Conservation (phyloP, 2,329 filamentous ascomycete species). For the Venturia aucupariae region DNA sequence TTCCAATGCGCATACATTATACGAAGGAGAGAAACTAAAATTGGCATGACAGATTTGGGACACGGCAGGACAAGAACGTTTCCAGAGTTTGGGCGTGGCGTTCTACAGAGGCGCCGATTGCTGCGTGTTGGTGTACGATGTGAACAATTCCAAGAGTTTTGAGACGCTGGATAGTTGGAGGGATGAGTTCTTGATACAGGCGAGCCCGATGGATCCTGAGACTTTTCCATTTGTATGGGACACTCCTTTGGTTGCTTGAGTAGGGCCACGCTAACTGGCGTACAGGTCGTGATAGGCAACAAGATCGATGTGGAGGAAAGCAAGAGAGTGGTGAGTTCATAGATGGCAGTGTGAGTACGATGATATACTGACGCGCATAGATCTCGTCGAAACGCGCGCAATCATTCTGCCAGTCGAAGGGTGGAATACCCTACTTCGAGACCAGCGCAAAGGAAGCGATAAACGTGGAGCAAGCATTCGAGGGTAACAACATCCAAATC, state of each 20-base stretch:
- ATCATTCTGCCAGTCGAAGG: constrained; percentile 96
- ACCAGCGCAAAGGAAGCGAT: constrained; percentile 98
- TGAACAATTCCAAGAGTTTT: constrained; percentile 99
- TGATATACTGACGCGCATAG: constrained; percentile 34
- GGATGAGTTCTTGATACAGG: constrained; percentile 96
- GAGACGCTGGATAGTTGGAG: constrained; percentile 97
- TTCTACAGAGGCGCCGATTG: constrained; percentile 98
- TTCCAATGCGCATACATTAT: neutral
- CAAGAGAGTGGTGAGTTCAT: constrained; percentile 69
- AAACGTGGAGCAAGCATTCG: constrained; percentile 86
- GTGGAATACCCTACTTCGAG: constrained; percentile 97
- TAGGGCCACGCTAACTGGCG: neutral
- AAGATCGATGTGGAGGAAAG: constrained; percentile 98
- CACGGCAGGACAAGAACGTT: constrained; percentile 92
- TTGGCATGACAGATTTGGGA: constrained; percentile 70
- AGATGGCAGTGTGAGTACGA: constrained; percentile 1
- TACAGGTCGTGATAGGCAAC: constrained; percentile 86
- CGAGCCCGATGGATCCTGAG: constrained; percentile 89
- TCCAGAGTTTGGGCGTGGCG: constrained; percentile 92
- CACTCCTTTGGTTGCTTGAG: neutral
- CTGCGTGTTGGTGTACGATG: constrained; percentile 95
- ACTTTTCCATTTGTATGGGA: constrained; percentile 87
- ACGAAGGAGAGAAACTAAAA: constrained; percentile 17
- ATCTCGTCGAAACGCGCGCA: constrained; percentile 93
- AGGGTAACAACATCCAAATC: constrained; percentile 43